Evolutionary conservation across 2,329 filamentous ascomycete species (phyloP).

Genomic region (Hypomyces rosellus): DNA sequence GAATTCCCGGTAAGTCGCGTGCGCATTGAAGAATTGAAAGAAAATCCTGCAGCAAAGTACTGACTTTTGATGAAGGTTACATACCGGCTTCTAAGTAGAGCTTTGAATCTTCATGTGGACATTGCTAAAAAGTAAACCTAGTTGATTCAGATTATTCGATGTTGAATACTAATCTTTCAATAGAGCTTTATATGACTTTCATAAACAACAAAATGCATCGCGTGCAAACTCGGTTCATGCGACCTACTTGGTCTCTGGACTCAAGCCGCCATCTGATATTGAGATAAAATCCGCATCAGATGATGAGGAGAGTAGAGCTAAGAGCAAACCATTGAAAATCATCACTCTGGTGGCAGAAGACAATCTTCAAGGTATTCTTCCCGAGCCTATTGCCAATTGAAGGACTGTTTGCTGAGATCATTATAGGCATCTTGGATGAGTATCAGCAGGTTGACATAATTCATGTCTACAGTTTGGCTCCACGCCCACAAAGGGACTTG

Average conservation of each 20-base stretch:
- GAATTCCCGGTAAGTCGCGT: slow-evolving; percentile 57
- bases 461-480: slow-evolving; percentile 80
- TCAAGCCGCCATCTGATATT: slow-evolving; percentile 55
- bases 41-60: not conserved
- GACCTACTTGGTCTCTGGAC: slow-evolving; percentile 82
- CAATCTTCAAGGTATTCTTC: slow-evolving; percentile 53
- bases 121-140: slow-evolving; percentile 70
- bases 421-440: slow-evolving; percentile 54
- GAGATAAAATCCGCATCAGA: slow-evolving; percentile 62
- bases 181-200: slow-evolving; percentile 88
- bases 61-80: slow-evolving; percentile 57
- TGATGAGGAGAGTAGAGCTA: slow-evolving; percentile 33
- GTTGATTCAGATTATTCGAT: not conserved
- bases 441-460: slow-evolving; percentile 72
- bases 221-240: slow-evolving; percentile 71
- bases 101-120: slow-evolving; percentile 77
- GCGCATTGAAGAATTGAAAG: not conserved
- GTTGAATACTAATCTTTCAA: not conserved
- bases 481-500: slow-evolving; percentile 61
- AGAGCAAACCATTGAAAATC: slow-evolving; percentile 48
- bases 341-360: slow-evolving; percentile 68
- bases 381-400: not conserved
- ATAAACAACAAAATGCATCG: slow-evolving; percentile 77
- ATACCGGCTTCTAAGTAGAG: slow-evolving; percentile 78
- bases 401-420: not conserved